A percentile compares a stretch with the other conserved stretches of the same genome.
Conservation (phyloP, 192 early-diverging fungal species). For the Thoreauomyces humboldtii region DNA sequence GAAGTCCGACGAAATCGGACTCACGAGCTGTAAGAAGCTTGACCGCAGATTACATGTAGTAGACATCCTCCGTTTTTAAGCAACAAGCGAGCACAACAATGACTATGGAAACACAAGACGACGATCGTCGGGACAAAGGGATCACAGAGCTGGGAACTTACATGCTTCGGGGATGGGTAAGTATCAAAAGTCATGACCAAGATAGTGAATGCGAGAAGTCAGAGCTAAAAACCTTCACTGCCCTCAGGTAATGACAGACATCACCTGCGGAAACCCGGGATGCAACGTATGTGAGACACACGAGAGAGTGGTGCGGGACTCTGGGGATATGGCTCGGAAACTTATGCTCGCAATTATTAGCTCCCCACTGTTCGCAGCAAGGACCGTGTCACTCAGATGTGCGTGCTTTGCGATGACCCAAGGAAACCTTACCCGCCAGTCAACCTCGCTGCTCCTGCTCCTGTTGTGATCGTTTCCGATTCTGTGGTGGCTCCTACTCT, state of each 20-base stretch:
- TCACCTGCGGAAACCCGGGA: conserved; percentile 10
- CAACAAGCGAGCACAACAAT: no score
- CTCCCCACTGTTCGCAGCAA: conserved; percentile 20
- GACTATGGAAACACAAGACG: conserved; percentile 1
- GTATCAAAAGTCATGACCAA: not conserved
- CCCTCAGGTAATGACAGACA: conserved; percentile 22
- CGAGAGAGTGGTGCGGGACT: not conserved
- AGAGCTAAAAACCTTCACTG: no score
- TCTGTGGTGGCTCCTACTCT: not conserved
- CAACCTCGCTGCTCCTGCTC: not conserved
- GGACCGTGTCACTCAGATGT: conserved; percentile 16
- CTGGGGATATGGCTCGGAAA: not conserved
- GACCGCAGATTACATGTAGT: no score
- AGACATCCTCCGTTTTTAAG: no score
- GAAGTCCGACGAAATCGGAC: no score
- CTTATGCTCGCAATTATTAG: conserved; percentile 11
- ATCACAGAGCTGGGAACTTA: conserved; percentile 27
- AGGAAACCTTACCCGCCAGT: conserved; percentile 14
- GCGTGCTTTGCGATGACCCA: conserved; percentile 33
- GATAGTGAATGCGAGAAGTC: no score
- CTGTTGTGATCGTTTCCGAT: not conserved
- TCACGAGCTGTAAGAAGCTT: no score
- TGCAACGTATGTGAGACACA: conserved; percentile 16
- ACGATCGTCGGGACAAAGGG: conserved; percentile 19
- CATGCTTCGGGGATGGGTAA: conserved; percentile 34